These are phyloP conservation scores for Cladophialophora exuberans DNA, from an alignment of 2,329 filamentous ascomycete genomes.

Conservation along the genomic window DNA sequence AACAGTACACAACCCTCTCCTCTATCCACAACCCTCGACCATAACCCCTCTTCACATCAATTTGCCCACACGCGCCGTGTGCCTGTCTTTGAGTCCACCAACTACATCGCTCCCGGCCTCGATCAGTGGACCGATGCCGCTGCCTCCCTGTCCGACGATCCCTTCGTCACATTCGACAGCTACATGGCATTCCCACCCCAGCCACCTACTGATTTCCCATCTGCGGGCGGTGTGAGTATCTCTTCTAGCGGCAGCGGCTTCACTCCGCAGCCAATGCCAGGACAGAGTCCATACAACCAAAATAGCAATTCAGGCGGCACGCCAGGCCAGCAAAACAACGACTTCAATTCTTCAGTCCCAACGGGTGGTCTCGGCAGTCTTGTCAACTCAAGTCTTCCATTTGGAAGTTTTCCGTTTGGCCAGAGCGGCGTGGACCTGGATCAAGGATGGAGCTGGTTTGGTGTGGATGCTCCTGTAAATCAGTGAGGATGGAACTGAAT, in stretches of 20 bases:
- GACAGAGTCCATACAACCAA: slow-evolving; percentile 26
- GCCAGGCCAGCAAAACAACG: slow-evolving; percentile 11
- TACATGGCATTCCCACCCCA: slow-evolving; percentile 34
- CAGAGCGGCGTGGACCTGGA: slow-evolving; percentile 40
- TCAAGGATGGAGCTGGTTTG: slow-evolving; percentile 47
- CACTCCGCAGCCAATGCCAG: slow-evolving; percentile 21
- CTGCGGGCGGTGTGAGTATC: slow-evolving; percentile 17
- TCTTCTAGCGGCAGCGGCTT: slow-evolving; percentile 14
- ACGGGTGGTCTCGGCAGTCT: slow-evolving; percentile 8
- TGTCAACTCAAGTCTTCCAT: slow-evolving; percentile 18
- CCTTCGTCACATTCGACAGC: slow-evolving; percentile 34
- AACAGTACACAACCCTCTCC: slow-evolving; percentile 30
- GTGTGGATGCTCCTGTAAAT: slow-evolving; percentile 30
- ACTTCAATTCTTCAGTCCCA: slow-evolving; percentile 13
- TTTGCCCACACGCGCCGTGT: slow-evolving; percentile 1
- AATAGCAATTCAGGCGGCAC: background rate
- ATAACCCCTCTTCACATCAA: slow-evolving; percentile 7
- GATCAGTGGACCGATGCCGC: slow-evolving; percentile 25
- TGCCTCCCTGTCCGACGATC: slow-evolving; percentile 23
- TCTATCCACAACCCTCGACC: slow-evolving; percentile 24
- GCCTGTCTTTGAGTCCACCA: slow-evolving; percentile 22
- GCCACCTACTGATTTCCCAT: slow-evolving; percentile 22
- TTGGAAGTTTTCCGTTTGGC: slow-evolving; percentile 20
- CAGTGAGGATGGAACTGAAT: no score
- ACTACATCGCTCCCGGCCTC: slow-evolving; percentile 23